Evolutionary conservation across 2,329 filamentous ascomycete species (phyloP).

Genomic region (Clarireedia hainanense): DNA sequence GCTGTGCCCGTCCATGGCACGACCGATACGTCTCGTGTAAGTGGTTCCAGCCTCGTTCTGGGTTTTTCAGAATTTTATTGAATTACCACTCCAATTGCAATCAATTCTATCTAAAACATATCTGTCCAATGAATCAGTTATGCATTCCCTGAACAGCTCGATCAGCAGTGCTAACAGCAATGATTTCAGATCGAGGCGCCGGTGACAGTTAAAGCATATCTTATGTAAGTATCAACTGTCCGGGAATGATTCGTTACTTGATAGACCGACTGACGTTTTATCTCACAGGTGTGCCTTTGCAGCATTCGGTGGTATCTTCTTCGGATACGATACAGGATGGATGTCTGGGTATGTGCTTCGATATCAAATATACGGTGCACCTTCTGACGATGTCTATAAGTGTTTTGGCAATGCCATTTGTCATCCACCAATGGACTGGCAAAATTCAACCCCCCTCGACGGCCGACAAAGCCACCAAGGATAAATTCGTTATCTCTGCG

Average conservation of each 20-base stretch:
- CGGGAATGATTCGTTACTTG: too few relatives aligned
- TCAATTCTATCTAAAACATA: background rate
- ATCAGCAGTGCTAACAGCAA: too few relatives aligned
- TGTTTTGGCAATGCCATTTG: background rate
- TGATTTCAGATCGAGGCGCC: slow-evolving; percentile 49
- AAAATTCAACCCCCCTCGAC: too few relatives aligned
- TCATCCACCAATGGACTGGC: too few relatives aligned
- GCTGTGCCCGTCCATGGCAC: slow-evolving; percentile 8
- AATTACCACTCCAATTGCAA: background rate
- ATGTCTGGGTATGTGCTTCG: slow-evolving; percentile 45
- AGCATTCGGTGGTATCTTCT: slow-evolving; percentile 51
- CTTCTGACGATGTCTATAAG: slow-evolving; percentile 3
- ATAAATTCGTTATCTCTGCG: slow-evolving; percentile 33
- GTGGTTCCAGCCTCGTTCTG: background rate
- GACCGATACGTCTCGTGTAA: slow-evolving; percentile 10
- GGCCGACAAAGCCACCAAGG: slow-evolving; percentile 7
- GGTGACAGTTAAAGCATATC: slow-evolving; percentile 60
- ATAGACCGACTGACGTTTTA: too few relatives aligned
- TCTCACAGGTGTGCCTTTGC: slow-evolving; percentile 50
- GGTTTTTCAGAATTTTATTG: background rate
- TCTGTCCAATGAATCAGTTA: too few relatives aligned
- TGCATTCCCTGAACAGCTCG: too few relatives aligned
- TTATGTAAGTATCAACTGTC: slow-evolving; percentile 34
- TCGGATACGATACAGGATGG: slow-evolving; percentile 69
- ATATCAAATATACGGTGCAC: too few relatives aligned